phyloP scores from a whole-genome alignment of 2,329 filamentous ascomycete genomes.

The Nothophaeocryptopus gaeumannii region DNA sequence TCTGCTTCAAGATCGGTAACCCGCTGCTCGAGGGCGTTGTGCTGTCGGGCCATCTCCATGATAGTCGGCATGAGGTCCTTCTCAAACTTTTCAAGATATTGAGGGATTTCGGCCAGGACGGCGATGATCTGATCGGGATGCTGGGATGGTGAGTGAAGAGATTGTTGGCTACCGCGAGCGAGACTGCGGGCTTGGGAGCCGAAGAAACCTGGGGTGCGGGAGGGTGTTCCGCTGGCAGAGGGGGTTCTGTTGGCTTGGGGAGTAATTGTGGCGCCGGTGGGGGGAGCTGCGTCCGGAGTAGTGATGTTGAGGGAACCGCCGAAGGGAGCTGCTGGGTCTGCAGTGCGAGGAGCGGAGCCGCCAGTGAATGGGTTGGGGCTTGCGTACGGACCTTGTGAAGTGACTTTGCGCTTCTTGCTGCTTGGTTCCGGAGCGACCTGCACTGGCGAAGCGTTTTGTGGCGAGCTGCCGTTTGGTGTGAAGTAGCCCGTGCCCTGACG shows the following conservation, averaged over 20 bases:
- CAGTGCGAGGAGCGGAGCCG: no score
- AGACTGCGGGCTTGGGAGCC: slow-evolving; percentile 14
- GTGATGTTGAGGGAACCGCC: no score
- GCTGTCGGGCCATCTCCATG: neutral
- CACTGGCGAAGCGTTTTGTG: neutral
- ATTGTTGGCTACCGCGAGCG: slow-evolving; percentile 3
- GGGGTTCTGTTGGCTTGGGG: neutral
- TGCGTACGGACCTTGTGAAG: neutral
- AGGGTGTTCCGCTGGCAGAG: neutral
- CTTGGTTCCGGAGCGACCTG: neutral
- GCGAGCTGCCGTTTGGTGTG: neutral
- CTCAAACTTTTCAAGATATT: slow-evolving; percentile 1
- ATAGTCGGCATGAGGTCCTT: neutral
- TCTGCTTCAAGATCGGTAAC: neutral
- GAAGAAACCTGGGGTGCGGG: slow-evolving; percentile 6
- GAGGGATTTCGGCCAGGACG: slow-evolving; percentile 1
- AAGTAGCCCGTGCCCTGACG: neutral
- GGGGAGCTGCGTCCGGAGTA: neutral
- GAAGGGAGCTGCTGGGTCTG: no score
- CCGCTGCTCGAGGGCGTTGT: slow-evolving; percentile 2
- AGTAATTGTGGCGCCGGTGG: neutral
- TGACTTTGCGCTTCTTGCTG: neutral
- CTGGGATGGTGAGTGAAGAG: neutral
- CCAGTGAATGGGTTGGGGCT: no score
- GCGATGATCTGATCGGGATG: neutral